These are phyloP conservation scores for Houttuynia cordata DNA, from an alignment of 164 flowering plant species.

Conservation along the genomic window DNA sequence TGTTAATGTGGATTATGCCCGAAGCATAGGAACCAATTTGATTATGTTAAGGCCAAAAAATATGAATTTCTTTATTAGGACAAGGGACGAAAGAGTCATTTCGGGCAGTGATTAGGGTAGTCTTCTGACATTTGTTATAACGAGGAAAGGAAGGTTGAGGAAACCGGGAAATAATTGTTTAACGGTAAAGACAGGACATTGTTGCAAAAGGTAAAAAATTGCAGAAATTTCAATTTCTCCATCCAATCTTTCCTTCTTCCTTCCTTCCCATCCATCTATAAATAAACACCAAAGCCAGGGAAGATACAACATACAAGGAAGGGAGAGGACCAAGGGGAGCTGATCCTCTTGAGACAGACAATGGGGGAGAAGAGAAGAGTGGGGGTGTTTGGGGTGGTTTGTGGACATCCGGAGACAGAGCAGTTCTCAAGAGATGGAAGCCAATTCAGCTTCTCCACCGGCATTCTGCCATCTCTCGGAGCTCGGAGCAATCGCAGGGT, in stretches of 20 bases:
- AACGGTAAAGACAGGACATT: background rate
- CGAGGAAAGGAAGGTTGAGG: background rate
- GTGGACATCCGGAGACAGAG: slow-evolving; percentile 45
- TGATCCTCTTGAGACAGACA: background rate
- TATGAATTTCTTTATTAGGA: too few relatives aligned
- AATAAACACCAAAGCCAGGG: background rate
- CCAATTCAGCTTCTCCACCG: slow-evolving; percentile 68
- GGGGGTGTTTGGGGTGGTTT: slow-evolving; percentile 30
- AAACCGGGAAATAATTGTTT: background rate
- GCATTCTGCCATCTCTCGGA: slow-evolving; percentile 82
- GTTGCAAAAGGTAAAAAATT: too few relatives aligned
- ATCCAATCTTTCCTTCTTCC: background rate
- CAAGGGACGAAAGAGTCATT: background rate
- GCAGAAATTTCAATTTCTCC: too few relatives aligned
- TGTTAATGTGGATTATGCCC: too few relatives aligned
- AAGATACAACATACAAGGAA: too few relatives aligned
- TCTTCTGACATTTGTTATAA: background rate
- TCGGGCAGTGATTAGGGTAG: background rate
- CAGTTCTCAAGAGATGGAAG: slow-evolving; percentile 76
- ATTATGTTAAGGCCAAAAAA: too few relatives aligned
- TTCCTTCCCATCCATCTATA: background rate
- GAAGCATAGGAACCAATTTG: too few relatives aligned
- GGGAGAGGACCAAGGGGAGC: background rate
- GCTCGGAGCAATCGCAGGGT: slow-evolving; percentile 65
- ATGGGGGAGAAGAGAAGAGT: slow-evolving; percentile 8